These are phyloP conservation scores for Lepiota venenata DNA, from an alignment of 768 basidiomycete genomes.

Conservation along the genomic window DNA sequence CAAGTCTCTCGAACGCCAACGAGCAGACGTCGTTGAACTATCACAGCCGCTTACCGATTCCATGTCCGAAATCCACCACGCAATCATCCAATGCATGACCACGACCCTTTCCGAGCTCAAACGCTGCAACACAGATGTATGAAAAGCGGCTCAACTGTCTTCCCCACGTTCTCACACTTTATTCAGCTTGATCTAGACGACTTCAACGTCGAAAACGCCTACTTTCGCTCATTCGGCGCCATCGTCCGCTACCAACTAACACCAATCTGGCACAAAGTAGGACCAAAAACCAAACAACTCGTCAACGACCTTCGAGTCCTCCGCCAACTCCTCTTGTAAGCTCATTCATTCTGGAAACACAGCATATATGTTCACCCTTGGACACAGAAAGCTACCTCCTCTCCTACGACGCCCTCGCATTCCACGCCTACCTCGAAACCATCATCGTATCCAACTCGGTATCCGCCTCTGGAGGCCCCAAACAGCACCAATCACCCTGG, in stretches of 20 bases:
- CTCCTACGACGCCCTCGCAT: constrained; percentile 87
- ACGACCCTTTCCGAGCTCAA: constrained; percentile 87
- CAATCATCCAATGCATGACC: constrained; percentile 93
- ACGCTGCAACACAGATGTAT: constrained; percentile 68
- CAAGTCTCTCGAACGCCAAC: constrained; percentile 72
- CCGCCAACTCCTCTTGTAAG: constrained; percentile 77
- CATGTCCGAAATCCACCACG: constrained; percentile 92
- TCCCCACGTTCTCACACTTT: background rate
- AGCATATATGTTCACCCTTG: background rate
- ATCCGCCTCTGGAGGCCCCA: constrained; percentile 45
- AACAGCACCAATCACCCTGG: constrained; percentile 80
- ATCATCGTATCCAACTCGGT: constrained; percentile 59
- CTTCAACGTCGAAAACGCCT: constrained; percentile 87
- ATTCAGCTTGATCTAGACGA: constrained; percentile 92
- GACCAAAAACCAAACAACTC: constrained; percentile 86
- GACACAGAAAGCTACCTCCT: constrained; percentile 70
- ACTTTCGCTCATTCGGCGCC: constrained; percentile 89
- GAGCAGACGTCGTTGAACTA: constrained; percentile 90
- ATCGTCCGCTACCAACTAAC: constrained; percentile 88
- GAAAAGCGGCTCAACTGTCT: constrained; percentile 18
- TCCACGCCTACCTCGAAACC: constrained; percentile 89
- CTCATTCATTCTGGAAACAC: background rate
- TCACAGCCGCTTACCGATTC: constrained; percentile 79
- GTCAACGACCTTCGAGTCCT: constrained; percentile 86
- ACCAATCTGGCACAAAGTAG: constrained; percentile 96